Evolutionary conservation across 1,284 basidiomycete genomes (phyloP).

Genomic region (Hemileia vastatrix): DNA sequence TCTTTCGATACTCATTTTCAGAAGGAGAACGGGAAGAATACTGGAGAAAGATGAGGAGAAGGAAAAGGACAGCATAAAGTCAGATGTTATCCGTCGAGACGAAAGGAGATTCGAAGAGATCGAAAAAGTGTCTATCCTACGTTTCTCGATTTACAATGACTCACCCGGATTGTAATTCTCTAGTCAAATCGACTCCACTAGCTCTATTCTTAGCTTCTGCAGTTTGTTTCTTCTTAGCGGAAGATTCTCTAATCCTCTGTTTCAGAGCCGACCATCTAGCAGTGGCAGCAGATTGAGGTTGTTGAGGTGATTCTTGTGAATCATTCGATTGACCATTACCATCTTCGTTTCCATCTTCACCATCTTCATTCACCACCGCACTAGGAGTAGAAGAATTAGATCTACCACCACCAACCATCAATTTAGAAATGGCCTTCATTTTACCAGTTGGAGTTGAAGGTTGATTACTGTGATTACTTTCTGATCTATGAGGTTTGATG

Average conservation of each 20-base stretch:
- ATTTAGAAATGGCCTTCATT: constrained; percentile 31
- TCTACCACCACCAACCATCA: constrained; percentile 27
- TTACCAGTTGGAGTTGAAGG: constrained; percentile 11
- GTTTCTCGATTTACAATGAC: not conserved
- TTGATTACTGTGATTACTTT: not conserved
- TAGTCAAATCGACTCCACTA: constrained; percentile 26
- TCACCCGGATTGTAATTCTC: constrained; percentile 29
- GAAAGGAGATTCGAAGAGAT: too few species aligned
- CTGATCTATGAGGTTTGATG: not conserved
- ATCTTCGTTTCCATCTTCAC: constrained; percentile 5
- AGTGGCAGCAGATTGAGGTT: constrained; percentile 9
- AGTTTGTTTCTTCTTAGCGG: constrained; percentile 25
- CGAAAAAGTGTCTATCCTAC: too few species aligned
- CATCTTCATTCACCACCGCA: not conserved
- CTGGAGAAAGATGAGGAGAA: too few species aligned
- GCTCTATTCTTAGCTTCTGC: constrained; percentile 28
- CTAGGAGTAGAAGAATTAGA: not conserved
- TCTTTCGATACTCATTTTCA: constrained; percentile 79
- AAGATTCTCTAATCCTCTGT: constrained; percentile 30
- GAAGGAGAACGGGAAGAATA: too few species aligned
- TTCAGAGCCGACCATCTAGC: constrained; percentile 31
- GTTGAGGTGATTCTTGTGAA: constrained; percentile 5
- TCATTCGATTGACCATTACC: constrained; percentile 6
- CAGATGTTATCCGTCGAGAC: too few species aligned
- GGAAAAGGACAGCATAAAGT: too few species aligned